Evolutionary conservation across 352 stramenopile species (phyloP), one percentile per base, ranked within the genome.

Genomic region (Globisporangium parvum): DNA sequence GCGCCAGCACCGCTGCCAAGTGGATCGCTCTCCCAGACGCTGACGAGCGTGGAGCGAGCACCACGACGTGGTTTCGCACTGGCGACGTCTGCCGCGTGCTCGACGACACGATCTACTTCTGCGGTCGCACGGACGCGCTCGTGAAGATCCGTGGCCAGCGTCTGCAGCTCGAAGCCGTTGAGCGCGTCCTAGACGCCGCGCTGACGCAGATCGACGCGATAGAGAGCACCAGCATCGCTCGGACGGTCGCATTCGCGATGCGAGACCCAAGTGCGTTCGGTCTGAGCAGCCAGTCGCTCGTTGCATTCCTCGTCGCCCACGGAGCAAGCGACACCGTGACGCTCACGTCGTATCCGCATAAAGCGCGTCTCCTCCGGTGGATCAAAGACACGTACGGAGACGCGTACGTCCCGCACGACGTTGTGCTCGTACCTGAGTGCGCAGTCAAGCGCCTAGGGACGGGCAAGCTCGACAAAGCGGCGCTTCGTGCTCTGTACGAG

Each of bases 131-230:
- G 2, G 78, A 88, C 54, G 58, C 66, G 37, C 60, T 69, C 35
- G 66, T 88, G 10, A 88, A 88, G 50, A 70, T 87, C 53, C 62
- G 73, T 24, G 78, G 78, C 31, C 71, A 80, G 18, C 64, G 67
- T 21, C 51, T 88, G 23, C 66, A 80, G 44, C 63, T 88, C 23
- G 71, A 82, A 33, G 71, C 67, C 5, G 66, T 85, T 11, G 78
- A 86, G 47, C 59, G 64, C 10, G 24, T 39, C 10, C 2, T 63
- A 3, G 37, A 55, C 17, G 5, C 26, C 50, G 54, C 53, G 24
- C 64, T 85, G n/a, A 35, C 53, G 9, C 33, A 37, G 2, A 57
- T 59, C 20, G 44, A 54, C 60, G 21, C 8, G 28, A 26, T 5
- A 47, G 51, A 41, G 11, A 39, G 46, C 18, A 18, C 48, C 9